Conservation (phyloP, 2,329 filamentous ascomycete species). For the Neofusicoccum cordaticola region DNA sequence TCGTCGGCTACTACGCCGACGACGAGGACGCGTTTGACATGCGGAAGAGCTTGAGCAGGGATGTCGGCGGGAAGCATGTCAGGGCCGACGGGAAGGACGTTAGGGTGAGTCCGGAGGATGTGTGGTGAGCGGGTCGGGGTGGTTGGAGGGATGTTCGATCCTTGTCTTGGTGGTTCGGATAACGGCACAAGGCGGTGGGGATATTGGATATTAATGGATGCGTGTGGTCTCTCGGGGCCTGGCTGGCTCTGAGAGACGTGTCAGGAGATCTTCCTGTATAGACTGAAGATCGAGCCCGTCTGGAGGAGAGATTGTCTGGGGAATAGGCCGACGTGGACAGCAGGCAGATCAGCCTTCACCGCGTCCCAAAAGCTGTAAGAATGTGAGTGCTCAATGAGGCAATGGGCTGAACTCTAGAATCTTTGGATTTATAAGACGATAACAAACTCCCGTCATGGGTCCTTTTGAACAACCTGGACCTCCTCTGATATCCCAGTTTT, state of each 20-base stretch:
- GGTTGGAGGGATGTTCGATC: not conserved
- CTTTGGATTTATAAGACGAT: not conserved
- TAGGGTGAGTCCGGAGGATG: constrained; percentile 76
- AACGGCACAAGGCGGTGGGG: no score
- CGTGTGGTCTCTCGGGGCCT: no score
- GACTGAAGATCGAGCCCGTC: no score
- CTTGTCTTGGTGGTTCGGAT: no score
- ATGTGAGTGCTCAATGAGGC: not conserved
- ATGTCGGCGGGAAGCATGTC: constrained; percentile 72
- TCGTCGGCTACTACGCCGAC: constrained; percentile 91
- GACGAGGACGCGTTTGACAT: constrained; percentile 97
- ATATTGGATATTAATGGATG: no score
- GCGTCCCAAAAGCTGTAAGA: not conserved
- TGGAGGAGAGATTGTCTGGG: not conserved
- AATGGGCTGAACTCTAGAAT: not conserved
- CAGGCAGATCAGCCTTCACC: not conserved
- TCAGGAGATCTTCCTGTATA: no score
- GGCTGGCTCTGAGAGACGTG: no score
- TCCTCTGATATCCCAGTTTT: not conserved
- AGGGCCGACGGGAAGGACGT: constrained; percentile 77
- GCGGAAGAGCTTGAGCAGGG: constrained; percentile 84
- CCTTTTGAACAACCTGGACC: no score
- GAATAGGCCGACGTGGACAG: not conserved
- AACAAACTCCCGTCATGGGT: no score
- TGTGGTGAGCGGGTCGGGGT: constrained; percentile 59